These are phyloP conservation scores for Geotrichum citri-aurantii DNA, from an alignment of 1,139 yeast genomes.

Conservation along the genomic window DNA sequence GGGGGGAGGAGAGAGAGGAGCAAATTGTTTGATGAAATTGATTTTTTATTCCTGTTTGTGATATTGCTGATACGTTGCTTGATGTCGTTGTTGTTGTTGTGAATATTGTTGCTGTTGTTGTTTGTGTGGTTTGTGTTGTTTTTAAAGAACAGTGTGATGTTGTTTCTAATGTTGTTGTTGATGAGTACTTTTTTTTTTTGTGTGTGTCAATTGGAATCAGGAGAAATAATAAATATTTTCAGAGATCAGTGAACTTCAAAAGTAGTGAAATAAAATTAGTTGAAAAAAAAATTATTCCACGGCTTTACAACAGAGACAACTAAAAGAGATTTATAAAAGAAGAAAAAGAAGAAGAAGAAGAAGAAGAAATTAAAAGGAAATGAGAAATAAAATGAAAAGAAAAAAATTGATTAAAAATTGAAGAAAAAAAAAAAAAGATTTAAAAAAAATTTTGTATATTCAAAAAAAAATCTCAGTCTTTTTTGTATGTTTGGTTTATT, in stretches of 20 bases:
- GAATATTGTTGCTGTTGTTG: no score
- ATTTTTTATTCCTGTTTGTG: no score
- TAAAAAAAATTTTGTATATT: no score
- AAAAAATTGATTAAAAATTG: background rate
- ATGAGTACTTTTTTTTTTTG: background rate
- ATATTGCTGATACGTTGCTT: no score
- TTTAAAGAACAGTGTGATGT: no score
- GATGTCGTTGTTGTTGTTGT: no score
- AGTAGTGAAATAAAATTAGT: background rate
- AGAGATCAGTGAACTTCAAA: slow-evolving; percentile 4
- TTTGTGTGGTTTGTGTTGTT: no score
- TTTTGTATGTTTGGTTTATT: background rate
- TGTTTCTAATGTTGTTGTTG: no score
- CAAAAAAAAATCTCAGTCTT: no score
- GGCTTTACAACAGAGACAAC: background rate
- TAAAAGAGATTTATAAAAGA: background rate
- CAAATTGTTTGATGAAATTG: no score
- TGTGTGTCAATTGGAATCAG: background rate
- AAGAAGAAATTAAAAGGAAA: background rate
- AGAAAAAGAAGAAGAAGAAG: background rate
- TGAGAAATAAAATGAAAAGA: background rate
- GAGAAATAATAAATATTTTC: background rate
- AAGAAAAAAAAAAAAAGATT: background rate
- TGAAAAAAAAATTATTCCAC: background rate
- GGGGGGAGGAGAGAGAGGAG: background rate